Evolutionary conservation across 2,329 filamentous ascomycete genomes (phyloP).

Genomic region (Ascochyta viciae-villosae): DNA sequence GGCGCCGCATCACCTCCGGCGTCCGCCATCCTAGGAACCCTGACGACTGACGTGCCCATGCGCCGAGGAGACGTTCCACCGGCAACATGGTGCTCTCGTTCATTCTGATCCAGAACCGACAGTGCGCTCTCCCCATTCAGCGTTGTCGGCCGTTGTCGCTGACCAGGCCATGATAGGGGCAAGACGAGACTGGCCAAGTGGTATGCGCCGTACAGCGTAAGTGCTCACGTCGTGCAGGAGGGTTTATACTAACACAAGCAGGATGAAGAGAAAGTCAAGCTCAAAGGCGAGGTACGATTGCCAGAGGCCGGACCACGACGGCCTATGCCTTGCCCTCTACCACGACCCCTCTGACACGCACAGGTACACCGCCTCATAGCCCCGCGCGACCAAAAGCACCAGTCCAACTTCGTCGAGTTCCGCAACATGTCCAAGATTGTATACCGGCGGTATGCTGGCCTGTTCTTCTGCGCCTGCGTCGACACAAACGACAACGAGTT

Average conservation of each 20-base stretch:
- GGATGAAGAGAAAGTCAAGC: conserved; percentile 98
- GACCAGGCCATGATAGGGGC: conserved; percentile 66
- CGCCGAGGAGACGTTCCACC: conserved; percentile 16
- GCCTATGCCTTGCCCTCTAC: background rate
- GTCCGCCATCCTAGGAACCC: conserved; percentile 2
- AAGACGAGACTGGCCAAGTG: conserved; percentile 98
- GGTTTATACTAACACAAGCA: conserved; percentile 39
- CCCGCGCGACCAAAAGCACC: conserved; percentile 97
- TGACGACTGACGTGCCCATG: conserved; percentile 16
- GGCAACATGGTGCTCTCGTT: conserved; percentile 74
- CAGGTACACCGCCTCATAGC: conserved; percentile 96
- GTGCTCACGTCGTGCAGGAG: conserved; percentile 24
- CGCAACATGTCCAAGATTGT: conserved; percentile 90
- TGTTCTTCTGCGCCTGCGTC: conserved; percentile 99
- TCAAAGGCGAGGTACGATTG: conserved; percentile 84
- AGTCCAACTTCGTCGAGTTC: conserved; percentile 98
- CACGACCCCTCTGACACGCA: background rate
- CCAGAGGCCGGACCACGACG: background rate
- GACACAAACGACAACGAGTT: conserved; percentile 99
- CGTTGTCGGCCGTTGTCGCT: conserved; percentile 1
- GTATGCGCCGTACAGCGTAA: conserved; percentile 92
- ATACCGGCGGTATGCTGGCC: conserved; percentile 93
- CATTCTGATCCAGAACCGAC: conserved; percentile 87
- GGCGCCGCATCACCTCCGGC: conserved; percentile 9
- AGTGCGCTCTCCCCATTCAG: conserved; percentile 59